Conservation (phyloP, 306 rosid genomes). For the Benincasa hispida region DNA sequence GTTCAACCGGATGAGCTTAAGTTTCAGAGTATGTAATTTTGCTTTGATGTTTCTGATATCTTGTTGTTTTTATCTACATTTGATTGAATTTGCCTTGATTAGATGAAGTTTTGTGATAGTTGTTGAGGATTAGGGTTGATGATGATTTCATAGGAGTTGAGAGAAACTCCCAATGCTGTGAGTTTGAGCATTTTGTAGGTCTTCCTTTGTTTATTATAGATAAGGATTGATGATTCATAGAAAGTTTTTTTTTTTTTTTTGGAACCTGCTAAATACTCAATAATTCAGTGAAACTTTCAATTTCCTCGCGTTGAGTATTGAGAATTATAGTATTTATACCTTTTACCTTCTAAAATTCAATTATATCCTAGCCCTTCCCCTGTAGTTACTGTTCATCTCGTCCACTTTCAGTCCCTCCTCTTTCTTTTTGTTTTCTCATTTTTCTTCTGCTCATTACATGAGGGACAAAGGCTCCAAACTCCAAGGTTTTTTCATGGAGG, state of each 20-base stretch:
- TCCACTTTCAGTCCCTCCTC: background rate
- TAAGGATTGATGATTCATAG: background rate
- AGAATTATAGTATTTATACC: background rate
- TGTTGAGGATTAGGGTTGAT: background rate
- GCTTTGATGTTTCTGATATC: background rate
- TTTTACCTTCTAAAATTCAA: background rate
- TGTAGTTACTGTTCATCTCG: background rate
- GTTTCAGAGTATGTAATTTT: constrained; percentile 43
- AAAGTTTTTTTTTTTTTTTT: background rate
- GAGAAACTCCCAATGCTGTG: background rate
- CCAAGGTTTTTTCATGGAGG: background rate
- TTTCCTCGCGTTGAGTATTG: background rate
- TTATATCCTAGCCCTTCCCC: background rate
- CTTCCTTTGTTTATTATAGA: background rate
- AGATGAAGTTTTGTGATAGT: background rate
- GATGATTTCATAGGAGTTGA: background rate
- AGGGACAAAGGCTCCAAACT: background rate
- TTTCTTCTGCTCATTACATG: background rate
- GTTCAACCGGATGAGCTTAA: constrained; percentile 70
- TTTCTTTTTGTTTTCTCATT: background rate
- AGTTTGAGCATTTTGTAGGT: background rate
- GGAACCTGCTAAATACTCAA: background rate
- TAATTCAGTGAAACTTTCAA: background rate
- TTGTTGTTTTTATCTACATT: background rate
- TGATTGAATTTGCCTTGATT: background rate